phyloP scores from a whole-genome alignment of 768 basidiomycete species.

The Naganishia onofrii region DNA sequence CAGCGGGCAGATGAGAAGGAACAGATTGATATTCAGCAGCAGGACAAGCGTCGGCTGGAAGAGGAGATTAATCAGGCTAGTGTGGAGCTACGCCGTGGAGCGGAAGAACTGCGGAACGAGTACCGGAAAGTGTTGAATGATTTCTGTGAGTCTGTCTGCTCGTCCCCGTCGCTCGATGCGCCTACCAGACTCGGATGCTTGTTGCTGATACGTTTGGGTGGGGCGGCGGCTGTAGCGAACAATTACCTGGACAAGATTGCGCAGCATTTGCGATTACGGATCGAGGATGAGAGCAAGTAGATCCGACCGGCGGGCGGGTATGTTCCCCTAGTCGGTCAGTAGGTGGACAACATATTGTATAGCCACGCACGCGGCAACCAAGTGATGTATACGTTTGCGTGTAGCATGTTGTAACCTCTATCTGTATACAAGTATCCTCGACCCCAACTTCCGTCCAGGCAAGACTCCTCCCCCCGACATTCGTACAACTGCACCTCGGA shows the following conservation, averaged over 20 bases:
- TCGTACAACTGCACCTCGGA: neutral
- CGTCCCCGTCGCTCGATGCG: too few species aligned
- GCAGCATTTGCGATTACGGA: constrained; percentile 9
- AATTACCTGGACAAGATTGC: constrained; percentile 22
- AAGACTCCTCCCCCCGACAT: neutral
- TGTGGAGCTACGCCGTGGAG: constrained; percentile 11
- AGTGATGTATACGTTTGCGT: neutral
- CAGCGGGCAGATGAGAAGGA: constrained; percentile 20
- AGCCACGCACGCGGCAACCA: neutral
- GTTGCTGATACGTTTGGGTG: neutral
- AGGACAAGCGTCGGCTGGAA: constrained; percentile 15
- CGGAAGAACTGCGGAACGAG: constrained; percentile 13
- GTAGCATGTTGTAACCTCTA: neutral
- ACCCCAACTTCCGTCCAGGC: neutral
- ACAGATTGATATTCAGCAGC: constrained; percentile 22
- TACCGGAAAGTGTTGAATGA: constrained; percentile 14
- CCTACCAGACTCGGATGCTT: too few species aligned
- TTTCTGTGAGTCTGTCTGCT: constrained; percentile 3
- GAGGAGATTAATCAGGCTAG: constrained; percentile 23
- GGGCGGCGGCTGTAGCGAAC: neutral
- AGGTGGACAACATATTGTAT: neutral
- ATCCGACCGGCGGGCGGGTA: too few species aligned
- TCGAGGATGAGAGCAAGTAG: constrained; percentile 19
- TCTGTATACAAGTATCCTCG: neutral
- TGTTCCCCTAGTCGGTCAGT: neutral